Percentiles rank a stretch among this genome's conserved stretches.
Evolutionary conservation across 345 rosid species (phyloP).

Genomic region (Luvunga scandens): DNA sequence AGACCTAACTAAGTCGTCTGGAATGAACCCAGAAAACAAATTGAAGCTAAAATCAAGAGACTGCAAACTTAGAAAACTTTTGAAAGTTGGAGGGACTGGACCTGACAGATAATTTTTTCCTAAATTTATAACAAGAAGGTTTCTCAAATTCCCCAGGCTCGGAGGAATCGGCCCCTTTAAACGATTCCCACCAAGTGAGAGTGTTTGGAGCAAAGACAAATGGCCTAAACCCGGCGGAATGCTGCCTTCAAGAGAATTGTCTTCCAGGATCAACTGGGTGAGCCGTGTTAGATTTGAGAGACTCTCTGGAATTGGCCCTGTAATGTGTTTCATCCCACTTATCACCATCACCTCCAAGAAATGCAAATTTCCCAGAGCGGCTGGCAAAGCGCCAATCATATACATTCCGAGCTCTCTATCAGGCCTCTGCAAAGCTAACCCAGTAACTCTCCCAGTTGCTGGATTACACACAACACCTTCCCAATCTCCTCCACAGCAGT

Average conservation of each 20-base stretch:
- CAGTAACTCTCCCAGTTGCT: constrained; percentile 64
- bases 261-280: constrained; percentile 60
- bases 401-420: constrained; percentile 43
- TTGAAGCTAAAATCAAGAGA: constrained; percentile 80
- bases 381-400: constrained; percentile 80
- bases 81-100: constrained; percentile 59
- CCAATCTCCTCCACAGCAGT: constrained; percentile 89
- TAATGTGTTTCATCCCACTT: constrained; percentile 68
- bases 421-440: constrained; percentile 48
- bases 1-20: constrained; percentile 49
- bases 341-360: constrained; percentile 61
- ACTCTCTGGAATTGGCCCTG: constrained; percentile 70
- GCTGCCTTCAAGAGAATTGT: constrained; percentile 67
- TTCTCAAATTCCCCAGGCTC: constrained; percentile 51
- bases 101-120: constrained; percentile 66
- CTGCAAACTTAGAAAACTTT: constrained; percentile 47
- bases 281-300: constrained; percentile 50
- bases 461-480: constrained; percentile 79
- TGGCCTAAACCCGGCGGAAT: constrained; percentile 61
- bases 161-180: constrained; percentile 69
- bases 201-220: constrained; percentile 44
- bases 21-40: constrained; percentile 59
- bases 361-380: constrained; percentile 54
- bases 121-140: constrained; percentile 40
- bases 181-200: constrained; percentile 67